Evolutionary conservation across 2,329 filamentous ascomycete species (phyloP), one percentile per base, ranked within the genome.

Genomic region (Pseudogymnoascus sp.): DNA sequence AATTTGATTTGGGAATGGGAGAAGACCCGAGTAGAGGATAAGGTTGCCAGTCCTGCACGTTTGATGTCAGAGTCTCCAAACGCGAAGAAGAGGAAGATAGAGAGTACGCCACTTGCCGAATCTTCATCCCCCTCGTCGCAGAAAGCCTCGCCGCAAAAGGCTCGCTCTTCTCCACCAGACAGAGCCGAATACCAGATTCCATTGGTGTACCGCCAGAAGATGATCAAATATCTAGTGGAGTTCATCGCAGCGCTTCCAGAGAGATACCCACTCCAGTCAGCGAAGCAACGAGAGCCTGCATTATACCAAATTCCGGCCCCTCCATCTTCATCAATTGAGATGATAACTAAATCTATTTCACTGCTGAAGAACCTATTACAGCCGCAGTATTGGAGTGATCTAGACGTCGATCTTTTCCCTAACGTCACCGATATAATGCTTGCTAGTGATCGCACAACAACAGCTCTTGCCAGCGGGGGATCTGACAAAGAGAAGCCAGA

Each of bases 1-100:
- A 88, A 86, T 72, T 78, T 99, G 64, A 90, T 99, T 66, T 95
- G 91, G 85, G 85, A 86, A 61, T 99, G 95, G 95, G 95, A 99
- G 75, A 84, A 96, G 73, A 86, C 87, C 65, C 87, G 92, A 14
- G 86, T 93, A 0, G 86, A 85, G 66, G 86, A 88, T 40, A 81
- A 70, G 74, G 73, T 65, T 74, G 75, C 67, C 69, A 76, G 73
- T 66, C 65, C 75, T 69, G 69, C 67, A 57, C 77, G 75, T 66
- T 80, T 75, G 60, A 71, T 80, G 3, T 86, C 87, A 0, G 83
- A 89, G 69, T 93, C 91, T 2, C 91, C 91, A 4, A 86, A 85
- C 65, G 81, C 82, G 2, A 87, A 80, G 74, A 96, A 96, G 78
- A 83, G 90, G 63, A 91, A 86, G 72, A 76, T 91, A n/a, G 90